These are phyloP conservation scores for Candida rishiriensis DNA, from an alignment of 805 yeast genomes.

Conservation along the genomic window DNA sequence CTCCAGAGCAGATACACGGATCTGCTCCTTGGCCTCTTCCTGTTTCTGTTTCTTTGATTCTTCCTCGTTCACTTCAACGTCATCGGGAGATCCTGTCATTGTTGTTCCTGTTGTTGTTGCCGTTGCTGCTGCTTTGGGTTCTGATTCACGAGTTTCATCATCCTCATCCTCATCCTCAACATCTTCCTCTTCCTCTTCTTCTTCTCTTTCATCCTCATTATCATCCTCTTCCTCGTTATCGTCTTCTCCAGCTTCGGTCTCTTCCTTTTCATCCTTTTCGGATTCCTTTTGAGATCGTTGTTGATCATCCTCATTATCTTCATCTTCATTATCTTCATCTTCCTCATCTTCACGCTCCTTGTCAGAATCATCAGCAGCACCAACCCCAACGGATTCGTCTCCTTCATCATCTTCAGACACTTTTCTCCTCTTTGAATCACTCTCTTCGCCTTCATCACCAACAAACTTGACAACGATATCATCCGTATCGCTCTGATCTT, in stretches of 20 bases:
- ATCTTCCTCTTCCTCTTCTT: slow-evolving; percentile 23
- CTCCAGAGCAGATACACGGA: slow-evolving; percentile 60
- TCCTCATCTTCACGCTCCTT: slow-evolving; percentile 12
- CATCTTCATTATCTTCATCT: background rate
- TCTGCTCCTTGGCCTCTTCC: slow-evolving; percentile 32
- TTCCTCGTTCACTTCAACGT: slow-evolving; percentile 23
- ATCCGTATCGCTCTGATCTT: slow-evolving; percentile 7
- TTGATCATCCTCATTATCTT: background rate
- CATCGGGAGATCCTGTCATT: slow-evolving; percentile 9
- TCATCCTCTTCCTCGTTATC: slow-evolving; percentile 5
- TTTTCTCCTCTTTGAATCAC: slow-evolving; percentile 8
- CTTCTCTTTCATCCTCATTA: slow-evolving; percentile 5
- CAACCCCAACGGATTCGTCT: slow-evolving; percentile 4
- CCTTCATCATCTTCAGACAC: background rate
- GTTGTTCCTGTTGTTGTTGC: no score
- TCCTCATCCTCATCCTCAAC: slow-evolving; percentile 22
- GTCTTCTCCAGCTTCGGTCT: slow-evolving; percentile 14
- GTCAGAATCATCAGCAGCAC: slow-evolving; percentile 8
- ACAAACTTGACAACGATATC: slow-evolving; percentile 1
- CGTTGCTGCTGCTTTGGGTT: slow-evolving; percentile 8
- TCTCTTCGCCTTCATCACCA: slow-evolving; percentile 5
- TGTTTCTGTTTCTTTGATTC: slow-evolving; percentile 19
- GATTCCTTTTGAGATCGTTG: background rate
- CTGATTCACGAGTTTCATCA: slow-evolving; percentile 9
- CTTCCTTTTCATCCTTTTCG: slow-evolving; percentile 15